These are phyloP conservation scores for Ramalina intermedia DNA, from an alignment of 495 filamentous ascomycete species.

Conservation along the genomic window DNA sequence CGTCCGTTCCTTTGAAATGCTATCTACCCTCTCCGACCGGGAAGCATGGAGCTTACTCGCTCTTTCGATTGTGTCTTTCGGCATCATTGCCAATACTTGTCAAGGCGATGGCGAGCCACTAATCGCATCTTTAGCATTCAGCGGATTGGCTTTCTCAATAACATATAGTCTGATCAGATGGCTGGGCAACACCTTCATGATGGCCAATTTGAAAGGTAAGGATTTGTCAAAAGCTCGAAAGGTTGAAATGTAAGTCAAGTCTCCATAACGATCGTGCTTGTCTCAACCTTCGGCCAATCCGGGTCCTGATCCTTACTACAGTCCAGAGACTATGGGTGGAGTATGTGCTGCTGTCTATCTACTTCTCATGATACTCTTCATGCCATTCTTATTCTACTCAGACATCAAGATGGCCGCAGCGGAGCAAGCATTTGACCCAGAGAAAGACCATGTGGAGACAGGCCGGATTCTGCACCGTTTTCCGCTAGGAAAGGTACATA, in stretches of 20 bases:
- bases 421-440: conserved; percentile 69
- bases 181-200: conserved; percentile 85
- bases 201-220: conserved; percentile 75
- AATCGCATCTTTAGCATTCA: conserved; percentile 73
- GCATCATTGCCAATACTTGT: conserved; percentile 69
- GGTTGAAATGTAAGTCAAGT: conserved; percentile 52
- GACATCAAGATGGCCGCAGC: conserved; percentile 94
- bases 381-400: conserved; percentile 95
- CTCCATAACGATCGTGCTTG: not conserved
- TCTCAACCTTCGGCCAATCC: not conserved
- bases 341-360: conserved; percentile 89
- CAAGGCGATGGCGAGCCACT: conserved; percentile 77
- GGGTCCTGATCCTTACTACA: conserved; percentile 15
- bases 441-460: conserved; percentile 48
- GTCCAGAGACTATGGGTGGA: conserved; percentile 95
- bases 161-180: conserved; percentile 78
- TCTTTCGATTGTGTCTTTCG: conserved; percentile 54
- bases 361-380: conserved; percentile 72
- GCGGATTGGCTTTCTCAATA: conserved; percentile 65
- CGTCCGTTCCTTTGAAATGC: conserved; percentile 13
- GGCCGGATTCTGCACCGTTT: conserved; percentile 80
- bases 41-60: conserved; percentile 59
- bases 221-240: conserved; percentile 71
- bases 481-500: conserved; percentile 73
- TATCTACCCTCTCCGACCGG: conserved; percentile 39